phyloP scores from a whole-genome alignment of 169 alveolate genomes.

The Babesia ovata region DNA sequence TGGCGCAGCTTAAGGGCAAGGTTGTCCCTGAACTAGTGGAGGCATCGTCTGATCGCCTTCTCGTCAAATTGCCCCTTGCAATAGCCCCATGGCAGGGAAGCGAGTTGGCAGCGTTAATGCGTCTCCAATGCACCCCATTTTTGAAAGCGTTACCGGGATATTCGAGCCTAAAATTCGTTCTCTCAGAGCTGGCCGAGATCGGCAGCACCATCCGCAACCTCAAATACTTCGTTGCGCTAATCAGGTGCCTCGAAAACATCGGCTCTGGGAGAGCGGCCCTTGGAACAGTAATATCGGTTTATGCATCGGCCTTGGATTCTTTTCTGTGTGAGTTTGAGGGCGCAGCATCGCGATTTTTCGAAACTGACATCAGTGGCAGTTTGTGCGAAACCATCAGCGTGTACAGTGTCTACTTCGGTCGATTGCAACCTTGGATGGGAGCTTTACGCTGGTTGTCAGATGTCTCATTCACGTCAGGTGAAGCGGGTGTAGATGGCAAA shows the following conservation, averaged over 20 bases:
- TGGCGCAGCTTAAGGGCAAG: neutral
- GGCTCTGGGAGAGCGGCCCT: neutral
- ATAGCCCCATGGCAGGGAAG: neutral
- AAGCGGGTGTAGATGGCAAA: neutral
- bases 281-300: conserved; percentile 19
- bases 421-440: conserved; percentile 9
- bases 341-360: neutral
- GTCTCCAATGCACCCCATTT: neutral
- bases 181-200: conserved; percentile 2
- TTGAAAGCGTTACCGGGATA: conserved; percentile 8
- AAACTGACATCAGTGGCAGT: conserved; percentile 1
- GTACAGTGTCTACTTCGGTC: conserved; percentile 4
- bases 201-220: conserved; percentile 22
- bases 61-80: neutral
- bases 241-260: conserved; percentile 4
- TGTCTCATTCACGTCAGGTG: neutral
- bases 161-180: neutral
- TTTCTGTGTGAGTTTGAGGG: conserved; percentile 12
- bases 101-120: neutral
- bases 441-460: conserved; percentile 12
- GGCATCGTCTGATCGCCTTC: neutral
- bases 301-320: neutral
- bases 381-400: conserved; percentile 19
- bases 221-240: conserved; percentile 6
- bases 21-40: neutral